phyloP scores from a whole-genome alignment of 2,329 filamentous ascomycete genomes.

The Leptoxyphium fumago region DNA sequence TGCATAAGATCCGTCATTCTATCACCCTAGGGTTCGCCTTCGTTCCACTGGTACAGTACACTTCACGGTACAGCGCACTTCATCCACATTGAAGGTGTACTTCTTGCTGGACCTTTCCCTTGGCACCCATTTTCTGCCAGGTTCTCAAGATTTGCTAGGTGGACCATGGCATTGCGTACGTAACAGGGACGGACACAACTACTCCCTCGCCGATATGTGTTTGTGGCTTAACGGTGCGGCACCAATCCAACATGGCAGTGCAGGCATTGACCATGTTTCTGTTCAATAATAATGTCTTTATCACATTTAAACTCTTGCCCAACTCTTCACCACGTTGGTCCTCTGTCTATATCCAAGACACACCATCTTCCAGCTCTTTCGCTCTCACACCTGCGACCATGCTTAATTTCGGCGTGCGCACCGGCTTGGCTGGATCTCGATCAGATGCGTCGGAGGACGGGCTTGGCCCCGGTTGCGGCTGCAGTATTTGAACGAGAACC shows the following conservation, averaged over 20 bases:
- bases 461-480: too few relatives aligned
- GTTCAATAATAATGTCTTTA: not conserved
- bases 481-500: too few relatives aligned
- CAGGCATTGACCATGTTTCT: not conserved
- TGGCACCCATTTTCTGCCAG: not conserved
- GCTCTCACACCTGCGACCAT: not conserved
- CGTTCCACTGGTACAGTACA: not conserved
- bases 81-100: not conserved
- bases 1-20: not conserved
- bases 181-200: not conserved
- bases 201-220: not conserved
- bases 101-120: too few relatives aligned
- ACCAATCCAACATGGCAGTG: not conserved
- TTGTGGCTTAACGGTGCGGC: not conserved
- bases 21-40: not conserved
- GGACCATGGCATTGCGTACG: not conserved
- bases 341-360: not conserved
- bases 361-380: not conserved
- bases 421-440: too few relatives aligned
- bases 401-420: not conserved
- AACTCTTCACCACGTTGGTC: not conserved
- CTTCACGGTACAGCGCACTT: not conserved
- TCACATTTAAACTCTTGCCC: not conserved
- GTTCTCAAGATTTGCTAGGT: not conserved
- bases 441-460: too few relatives aligned